These are phyloP conservation scores for Verticillium klebahnii DNA, from an alignment of 2,329 filamentous ascomycete species.

Conservation along the genomic window DNA sequence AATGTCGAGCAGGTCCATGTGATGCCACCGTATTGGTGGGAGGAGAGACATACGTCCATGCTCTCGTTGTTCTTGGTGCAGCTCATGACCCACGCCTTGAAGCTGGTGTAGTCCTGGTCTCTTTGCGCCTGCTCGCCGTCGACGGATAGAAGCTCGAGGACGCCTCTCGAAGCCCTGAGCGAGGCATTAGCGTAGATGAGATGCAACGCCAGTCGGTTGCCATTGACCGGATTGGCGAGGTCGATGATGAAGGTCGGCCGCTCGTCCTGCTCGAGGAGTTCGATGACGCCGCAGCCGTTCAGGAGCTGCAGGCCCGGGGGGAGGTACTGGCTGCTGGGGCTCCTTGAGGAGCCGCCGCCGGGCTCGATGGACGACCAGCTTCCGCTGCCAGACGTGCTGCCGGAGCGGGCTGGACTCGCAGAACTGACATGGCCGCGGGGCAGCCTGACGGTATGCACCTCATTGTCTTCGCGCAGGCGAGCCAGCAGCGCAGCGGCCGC, in stretches of 20 bases:
- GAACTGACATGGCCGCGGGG: constrained; percentile 48
- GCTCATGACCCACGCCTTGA: constrained; percentile 65
- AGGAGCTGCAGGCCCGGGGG: constrained; percentile 51
- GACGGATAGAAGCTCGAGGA: constrained; percentile 53
- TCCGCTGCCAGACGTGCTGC: constrained; percentile 45
- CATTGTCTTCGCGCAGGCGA: constrained; percentile 38
- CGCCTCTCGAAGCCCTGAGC: constrained; percentile 50
- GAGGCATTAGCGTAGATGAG: constrained; percentile 67
- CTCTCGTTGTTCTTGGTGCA: constrained; percentile 47
- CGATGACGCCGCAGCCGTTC: constrained; percentile 61
- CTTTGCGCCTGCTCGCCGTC: constrained; percentile 36
- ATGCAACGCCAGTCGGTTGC: constrained; percentile 47
- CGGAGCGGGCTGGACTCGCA: constrained; percentile 40
- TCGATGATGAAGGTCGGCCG: constrained; percentile 75
- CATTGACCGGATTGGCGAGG: constrained; percentile 53
- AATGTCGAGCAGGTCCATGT: constrained; percentile 69
- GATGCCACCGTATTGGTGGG: constrained; percentile 58
- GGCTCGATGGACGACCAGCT: constrained; percentile 46
- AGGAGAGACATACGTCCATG: constrained; percentile 43
- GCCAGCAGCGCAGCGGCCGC: constrained; percentile 41
- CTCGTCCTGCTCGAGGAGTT: constrained; percentile 72
- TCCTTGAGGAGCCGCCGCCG: constrained; percentile 39
- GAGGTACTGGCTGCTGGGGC: constrained; percentile 44
- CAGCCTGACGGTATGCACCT: constrained; percentile 48
- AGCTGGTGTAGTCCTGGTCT: constrained; percentile 50